A percentile compares a stretch with the other conserved stretches of the same genome.
phyloP scores from a whole-genome alignment of 306 rosid genomes.

The Cicer arietinum region DNA sequence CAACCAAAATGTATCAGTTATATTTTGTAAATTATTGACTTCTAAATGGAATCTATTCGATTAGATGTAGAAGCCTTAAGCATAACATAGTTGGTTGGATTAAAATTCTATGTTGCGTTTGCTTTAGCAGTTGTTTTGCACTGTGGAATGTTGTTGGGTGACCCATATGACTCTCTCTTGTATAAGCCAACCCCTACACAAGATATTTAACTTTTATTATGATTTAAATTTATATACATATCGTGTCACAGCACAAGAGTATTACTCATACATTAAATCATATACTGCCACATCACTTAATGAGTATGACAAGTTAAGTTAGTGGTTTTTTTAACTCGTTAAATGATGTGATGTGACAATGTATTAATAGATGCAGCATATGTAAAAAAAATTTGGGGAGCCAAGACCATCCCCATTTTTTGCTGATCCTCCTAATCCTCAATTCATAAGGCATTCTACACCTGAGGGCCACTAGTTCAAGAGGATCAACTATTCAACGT shows the following conservation, averaged over 20 bases:
- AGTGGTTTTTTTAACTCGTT: no score
- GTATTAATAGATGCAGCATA: no score
- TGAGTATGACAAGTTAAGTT: no score
- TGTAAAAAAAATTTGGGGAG: neutral
- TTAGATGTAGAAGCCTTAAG: neutral
- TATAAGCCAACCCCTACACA: slow-evolving; percentile 1
- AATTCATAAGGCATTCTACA: neutral
- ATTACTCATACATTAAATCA: no score
- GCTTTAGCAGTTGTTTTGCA: slow-evolving; percentile 30
- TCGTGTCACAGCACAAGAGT: no score
- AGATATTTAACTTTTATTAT: no score
- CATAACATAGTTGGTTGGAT: slow-evolving; percentile 2
- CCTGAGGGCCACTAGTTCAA: slow-evolving; percentile 30
- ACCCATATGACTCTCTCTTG: neutral
- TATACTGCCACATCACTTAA: no score
- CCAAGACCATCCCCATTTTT: slow-evolving; percentile 6
- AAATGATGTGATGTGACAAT: no score
- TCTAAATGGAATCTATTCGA: slow-evolving; percentile 32
- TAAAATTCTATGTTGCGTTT: slow-evolving; percentile 16
- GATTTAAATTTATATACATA: no score
- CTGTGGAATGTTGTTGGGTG: slow-evolving; percentile 38
- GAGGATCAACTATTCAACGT: slow-evolving; percentile 43
- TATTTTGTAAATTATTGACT: slow-evolving; percentile 30
- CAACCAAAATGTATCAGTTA: neutral
- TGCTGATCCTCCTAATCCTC: slow-evolving; percentile 5